Evolutionary conservation across 331 rosid species (phyloP).

Genomic region (Quercus lobata): DNA sequence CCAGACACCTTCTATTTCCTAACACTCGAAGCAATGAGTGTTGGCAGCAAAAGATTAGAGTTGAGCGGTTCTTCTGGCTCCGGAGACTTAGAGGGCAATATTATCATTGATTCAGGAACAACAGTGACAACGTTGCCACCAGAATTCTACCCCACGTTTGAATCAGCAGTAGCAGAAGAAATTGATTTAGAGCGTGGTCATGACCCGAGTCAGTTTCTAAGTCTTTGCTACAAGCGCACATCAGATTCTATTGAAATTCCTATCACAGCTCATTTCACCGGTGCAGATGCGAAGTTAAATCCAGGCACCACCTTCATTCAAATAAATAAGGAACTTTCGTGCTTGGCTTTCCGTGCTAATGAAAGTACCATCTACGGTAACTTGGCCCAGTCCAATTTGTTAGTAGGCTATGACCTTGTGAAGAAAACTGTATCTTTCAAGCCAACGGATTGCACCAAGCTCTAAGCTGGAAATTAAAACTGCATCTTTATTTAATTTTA

Average conservation of each 20-base stretch:
- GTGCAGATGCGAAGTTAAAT: constrained; percentile 10
- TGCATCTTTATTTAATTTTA: too few relatives aligned
- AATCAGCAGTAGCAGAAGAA: not conserved
- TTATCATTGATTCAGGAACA: constrained; percentile 17
- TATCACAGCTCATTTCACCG: constrained; percentile 27
- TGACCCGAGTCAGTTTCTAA: not conserved
- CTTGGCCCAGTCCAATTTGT: too few relatives aligned
- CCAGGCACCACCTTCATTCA: constrained; percentile 20
- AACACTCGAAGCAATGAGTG: constrained; percentile 29
- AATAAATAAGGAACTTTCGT: not conserved
- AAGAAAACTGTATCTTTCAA: too few relatives aligned
- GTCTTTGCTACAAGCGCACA: constrained; percentile 15
- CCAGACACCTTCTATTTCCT: constrained; percentile 10
- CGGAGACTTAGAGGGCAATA: constrained; percentile 13
- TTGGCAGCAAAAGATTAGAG: not conserved
- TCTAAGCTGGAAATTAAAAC: too few relatives aligned
- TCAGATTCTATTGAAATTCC: constrained; percentile 1
- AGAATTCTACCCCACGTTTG: too few relatives aligned
- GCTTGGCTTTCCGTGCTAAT: constrained; percentile 31
- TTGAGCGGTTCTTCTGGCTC: not conserved
- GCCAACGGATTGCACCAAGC: too few relatives aligned
- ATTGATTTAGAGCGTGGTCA: not conserved
- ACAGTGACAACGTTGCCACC: too few relatives aligned
- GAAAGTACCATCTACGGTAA: too few relatives aligned
- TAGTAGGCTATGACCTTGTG: too few relatives aligned